Evolutionary conservation across 2,329 filamentous ascomycete genomes (phyloP).

Genomic region (Alternaria ventricosa): DNA sequence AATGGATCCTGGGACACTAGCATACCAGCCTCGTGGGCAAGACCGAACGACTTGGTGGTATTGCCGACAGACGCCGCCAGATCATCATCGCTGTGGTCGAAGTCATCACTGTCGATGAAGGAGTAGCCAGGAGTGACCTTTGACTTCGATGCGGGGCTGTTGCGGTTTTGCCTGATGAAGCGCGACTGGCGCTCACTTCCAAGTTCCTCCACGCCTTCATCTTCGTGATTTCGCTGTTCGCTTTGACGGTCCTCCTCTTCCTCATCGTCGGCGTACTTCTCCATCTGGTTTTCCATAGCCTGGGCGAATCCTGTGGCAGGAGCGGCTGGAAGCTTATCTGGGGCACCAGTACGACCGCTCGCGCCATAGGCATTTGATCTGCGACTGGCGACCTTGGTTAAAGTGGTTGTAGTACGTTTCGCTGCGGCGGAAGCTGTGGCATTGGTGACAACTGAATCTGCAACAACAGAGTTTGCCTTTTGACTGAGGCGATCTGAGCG

Average conservation of each 20-base stretch:
- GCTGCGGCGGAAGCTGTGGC: conserved; percentile 22
- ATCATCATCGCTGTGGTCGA: conserved; percentile 28
- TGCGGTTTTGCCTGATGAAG: conserved; percentile 4
- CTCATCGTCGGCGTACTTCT: conserved; percentile 32
- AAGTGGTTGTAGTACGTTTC: conserved; percentile 30
- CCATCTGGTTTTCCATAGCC: conserved; percentile 40
- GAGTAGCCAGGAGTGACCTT: conserved; percentile 21
- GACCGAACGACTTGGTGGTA: conserved; percentile 45
- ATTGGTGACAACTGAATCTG: conserved; percentile 29
- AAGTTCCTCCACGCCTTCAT: conserved; percentile 24
- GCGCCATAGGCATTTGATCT: conserved; percentile 48
- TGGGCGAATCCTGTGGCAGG: conserved; percentile 41
- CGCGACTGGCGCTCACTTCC: background rate
- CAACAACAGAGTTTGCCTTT: conserved; percentile 36
- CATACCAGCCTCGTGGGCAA: conserved; percentile 44
- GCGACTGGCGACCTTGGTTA: conserved; percentile 40
- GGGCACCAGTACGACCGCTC: conserved; percentile 39
- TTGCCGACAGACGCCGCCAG: conserved; percentile 29
- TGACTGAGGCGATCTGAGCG: conserved; percentile 38
- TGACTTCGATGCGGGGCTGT: background rate
- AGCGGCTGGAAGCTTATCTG: conserved; percentile 35
- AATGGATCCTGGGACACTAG: conserved; percentile 13
- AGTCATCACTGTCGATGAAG: conserved; percentile 27
- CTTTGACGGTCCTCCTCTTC: conserved; percentile 10
- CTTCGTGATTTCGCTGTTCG: conserved; percentile 2